A percentile compares a stretch with the other conserved stretches of the same genome.
Conservation (phyloP, 148 eudicot species). For the Persicaria maculosa region DNA sequence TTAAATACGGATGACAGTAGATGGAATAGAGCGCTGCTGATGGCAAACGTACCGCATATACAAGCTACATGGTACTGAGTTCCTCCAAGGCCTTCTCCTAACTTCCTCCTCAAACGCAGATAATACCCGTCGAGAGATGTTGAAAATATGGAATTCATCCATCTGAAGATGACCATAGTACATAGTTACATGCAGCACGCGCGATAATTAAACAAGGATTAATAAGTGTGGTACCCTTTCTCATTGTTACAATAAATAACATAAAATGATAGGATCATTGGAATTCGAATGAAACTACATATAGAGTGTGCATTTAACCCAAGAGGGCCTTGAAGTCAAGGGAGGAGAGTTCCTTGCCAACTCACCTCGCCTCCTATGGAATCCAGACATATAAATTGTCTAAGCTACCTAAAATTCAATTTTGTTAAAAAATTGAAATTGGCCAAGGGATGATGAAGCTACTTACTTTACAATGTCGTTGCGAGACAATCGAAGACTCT, state of each 20-base stretch:
- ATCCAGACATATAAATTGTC: too few relatives aligned
- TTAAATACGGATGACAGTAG: background rate
- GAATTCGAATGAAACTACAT: too few relatives aligned
- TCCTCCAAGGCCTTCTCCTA: constrained; percentile 36
- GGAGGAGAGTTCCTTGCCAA: too few relatives aligned
- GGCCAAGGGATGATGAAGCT: background rate
- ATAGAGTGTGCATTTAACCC: too few relatives aligned
- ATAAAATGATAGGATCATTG: too few relatives aligned
- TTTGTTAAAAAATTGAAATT: too few relatives aligned
- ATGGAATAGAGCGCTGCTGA: background rate
- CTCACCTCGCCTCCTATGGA: too few relatives aligned
- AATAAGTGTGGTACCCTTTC: too few relatives aligned
- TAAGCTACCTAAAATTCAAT: too few relatives aligned
- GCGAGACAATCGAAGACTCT: constrained; percentile 52
- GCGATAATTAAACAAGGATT: too few relatives aligned
- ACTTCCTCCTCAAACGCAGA: constrained; percentile 51
- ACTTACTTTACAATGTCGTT: constrained; percentile 48
- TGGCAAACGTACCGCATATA: constrained; percentile 33
- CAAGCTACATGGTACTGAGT: constrained; percentile 59
- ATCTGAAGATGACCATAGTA: constrained; percentile 24
- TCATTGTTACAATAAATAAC: too few relatives aligned
- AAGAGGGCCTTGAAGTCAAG: too few relatives aligned
- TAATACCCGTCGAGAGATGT: constrained; percentile 42
- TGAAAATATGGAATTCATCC: constrained; percentile 37
- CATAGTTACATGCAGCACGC: background rate